phyloP scores from a whole-genome alignment of 2,329 filamentous ascomycete species.

The Leptographium wingfieldii region DNA sequence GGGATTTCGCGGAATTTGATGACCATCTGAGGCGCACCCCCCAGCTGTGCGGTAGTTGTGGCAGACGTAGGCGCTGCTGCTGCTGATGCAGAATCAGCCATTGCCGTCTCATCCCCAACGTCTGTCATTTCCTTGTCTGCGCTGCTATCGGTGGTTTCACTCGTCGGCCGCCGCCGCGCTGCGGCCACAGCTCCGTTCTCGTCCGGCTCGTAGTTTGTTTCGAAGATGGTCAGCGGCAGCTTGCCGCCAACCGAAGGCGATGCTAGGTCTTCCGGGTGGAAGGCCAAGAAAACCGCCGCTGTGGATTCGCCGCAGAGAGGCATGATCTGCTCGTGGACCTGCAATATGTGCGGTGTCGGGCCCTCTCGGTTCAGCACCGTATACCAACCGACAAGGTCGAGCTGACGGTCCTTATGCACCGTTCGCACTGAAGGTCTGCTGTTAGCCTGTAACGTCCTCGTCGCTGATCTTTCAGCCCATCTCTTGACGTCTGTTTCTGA shows the following conservation, averaged over 20 bases:
- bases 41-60: slow-evolving; percentile 13
- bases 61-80: neutral
- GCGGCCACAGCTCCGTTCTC: slow-evolving; percentile 8
- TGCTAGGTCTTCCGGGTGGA: slow-evolving; percentile 56
- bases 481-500: neutral
- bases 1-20: slow-evolving; percentile 72
- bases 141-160: slow-evolving; percentile 2
- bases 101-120: neutral
- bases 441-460: neutral
- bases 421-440: slow-evolving; percentile 53
- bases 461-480: neutral
- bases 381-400: slow-evolving; percentile 90
- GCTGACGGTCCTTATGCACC: slow-evolving; percentile 71
- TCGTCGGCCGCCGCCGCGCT: neutral
- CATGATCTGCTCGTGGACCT: slow-evolving; percentile 68
- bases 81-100: neutral
- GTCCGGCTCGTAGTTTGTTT: slow-evolving; percentile 56
- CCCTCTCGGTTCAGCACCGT: slow-evolving; percentile 62
- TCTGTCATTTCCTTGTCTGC: slow-evolving; percentile 66
- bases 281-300: slow-evolving; percentile 73
- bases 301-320: slow-evolving; percentile 68
- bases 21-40: slow-evolving; percentile 35
- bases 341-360: slow-evolving; percentile 54
- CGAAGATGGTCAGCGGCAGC: slow-evolving; percentile 83
- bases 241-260: slow-evolving; percentile 55